Evolutionary conservation across 805 yeast species (phyloP), one percentile per base, ranked within the genome.

Genomic region (Wickerhamiella hasegawae): DNA sequence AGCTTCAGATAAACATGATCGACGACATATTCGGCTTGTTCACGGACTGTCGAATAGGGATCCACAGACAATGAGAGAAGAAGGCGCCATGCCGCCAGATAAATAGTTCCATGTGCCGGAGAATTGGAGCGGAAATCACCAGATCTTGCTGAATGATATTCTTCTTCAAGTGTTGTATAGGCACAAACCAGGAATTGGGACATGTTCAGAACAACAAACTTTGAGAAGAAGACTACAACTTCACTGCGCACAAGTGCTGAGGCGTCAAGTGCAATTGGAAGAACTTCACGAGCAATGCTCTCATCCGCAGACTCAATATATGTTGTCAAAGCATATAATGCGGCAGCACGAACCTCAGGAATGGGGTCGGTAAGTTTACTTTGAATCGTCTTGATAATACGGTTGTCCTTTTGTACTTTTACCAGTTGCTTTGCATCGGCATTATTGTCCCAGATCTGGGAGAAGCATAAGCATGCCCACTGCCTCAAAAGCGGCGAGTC

Each of bases 331-430:
- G 94, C 79, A 23, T 73, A 60, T 10, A 90, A 59, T 3, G 82
- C 71, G 0, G 96, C 81, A 0, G 95, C 78, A 37, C 97, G 64
- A 1, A 90, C 94, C 54, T 90, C 98, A 0, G 97, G 95, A 32
- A 87, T 83, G 0, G 96, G 94, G 51, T 90, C 97, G 42, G 69
- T 70, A 14, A 84, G 63, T 27, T 80, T 58, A 18, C 60, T 60
- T 22, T 73, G 52, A 20, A 87, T 47, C 43, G 67, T 66, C 17
- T 65, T 70, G 12, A 77, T 55, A 18, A 71, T 67, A 0, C 78
- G 78, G 37, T 73, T 76, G 43, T 75, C 71, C 44, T 71, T 66
- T 18, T 18, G 17, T 11, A 16, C 16, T 8, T 19, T 21, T 15
- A 76, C 72, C 18, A 79, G 66, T 65, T 72, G 69, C 49, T 78